Evolutionary conservation across 495 filamentous ascomycete species (phyloP), one percentile per base, ranked within the genome.

Genomic region (Lophiotrema nucula): DNA sequence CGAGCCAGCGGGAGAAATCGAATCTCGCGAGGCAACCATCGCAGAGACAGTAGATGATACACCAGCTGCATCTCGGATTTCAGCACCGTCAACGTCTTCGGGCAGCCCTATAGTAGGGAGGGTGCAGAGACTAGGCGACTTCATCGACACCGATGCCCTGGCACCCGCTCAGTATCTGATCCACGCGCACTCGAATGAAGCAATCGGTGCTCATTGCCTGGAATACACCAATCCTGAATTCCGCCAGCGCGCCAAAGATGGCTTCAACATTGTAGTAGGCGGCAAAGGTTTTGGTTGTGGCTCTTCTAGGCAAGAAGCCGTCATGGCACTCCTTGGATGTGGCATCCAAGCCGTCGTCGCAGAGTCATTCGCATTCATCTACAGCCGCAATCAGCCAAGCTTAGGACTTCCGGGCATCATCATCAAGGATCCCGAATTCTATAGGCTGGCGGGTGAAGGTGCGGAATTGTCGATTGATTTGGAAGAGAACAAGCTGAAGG

Each of bases 281-380:
- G 74, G 71, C 0, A 68, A 73, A 44, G 75, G 59, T 0, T 79
- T 79, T 53, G 75, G 74, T 1, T 70, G 70, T 51, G 76, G 76
- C 3, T 75, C 71, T 11, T 77, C 74, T 0, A 71, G 74, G 1
- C 70, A 77, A 55, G 60, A 75, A 21, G 75, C 76, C 1, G 70
- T 75, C 1, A 67, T 59, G 53, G 75, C 74, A 8, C 64, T 76
- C 16, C 55, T 71, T 6, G 71, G 70, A 50, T 53, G 26, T 45
- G 71, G 70, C 12, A 65, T 76, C 12, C 42, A 72, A 58, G 71
- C 65, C 43, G 69, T 78, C 10, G 74, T 77, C 46, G 74, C 74
- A 6, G 68, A 67, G 35, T 73, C 70, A 2, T 77, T 74, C 39
- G 62, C 72, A 0, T 76, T 76, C 59, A 78, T 77, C 44, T 76